Percentiles rank a stretch among this genome's conserved stretches.
phyloP scores from a whole-genome alignment of 306 rosid genomes.

The Vicia faba region DNA sequence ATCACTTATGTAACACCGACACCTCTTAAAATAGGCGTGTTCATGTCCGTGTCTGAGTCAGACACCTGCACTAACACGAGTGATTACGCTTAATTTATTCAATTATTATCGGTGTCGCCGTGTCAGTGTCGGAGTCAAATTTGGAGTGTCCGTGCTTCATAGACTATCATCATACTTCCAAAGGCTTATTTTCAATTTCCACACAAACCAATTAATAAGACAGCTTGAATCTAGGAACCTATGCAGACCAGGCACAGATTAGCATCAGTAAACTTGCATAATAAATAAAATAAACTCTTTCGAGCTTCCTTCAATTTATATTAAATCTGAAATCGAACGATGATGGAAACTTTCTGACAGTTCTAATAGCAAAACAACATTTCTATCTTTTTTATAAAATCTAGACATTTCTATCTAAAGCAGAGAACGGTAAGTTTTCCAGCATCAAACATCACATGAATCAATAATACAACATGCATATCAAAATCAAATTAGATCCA shows the following conservation, averaged over 20 bases:
- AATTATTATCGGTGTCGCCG: too few relatives aligned
- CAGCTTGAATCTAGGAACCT: slow-evolving; percentile 9
- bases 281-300: not conserved
- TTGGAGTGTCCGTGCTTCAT: too few relatives aligned
- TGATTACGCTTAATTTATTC: too few relatives aligned
- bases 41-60: too few relatives aligned
- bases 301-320: not conserved
- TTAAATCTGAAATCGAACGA: slow-evolving; percentile 21
- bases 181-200: not conserved
- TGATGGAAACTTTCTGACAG: slow-evolving; percentile 10
- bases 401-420: slow-evolving; percentile 10
- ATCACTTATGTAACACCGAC: too few relatives aligned
- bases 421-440: not conserved
- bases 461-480: slow-evolving; percentile 17
- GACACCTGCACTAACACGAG: too few relatives aligned
- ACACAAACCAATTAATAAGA: slow-evolving; percentile 22
- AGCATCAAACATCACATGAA: slow-evolving; percentile 10
- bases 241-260: slow-evolving; percentile 24
- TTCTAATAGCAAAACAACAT: slow-evolving; percentile 20
- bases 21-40: too few relatives aligned
- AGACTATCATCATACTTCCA: slow-evolving; percentile 19
- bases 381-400: not conserved
- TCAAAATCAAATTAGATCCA: slow-evolving; percentile 2
- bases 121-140: too few relatives aligned
- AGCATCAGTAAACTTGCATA: not conserved